Evolutionary conservation across 306 rosid genomes (phyloP).

Genomic region (Ceratonia siliqua): DNA sequence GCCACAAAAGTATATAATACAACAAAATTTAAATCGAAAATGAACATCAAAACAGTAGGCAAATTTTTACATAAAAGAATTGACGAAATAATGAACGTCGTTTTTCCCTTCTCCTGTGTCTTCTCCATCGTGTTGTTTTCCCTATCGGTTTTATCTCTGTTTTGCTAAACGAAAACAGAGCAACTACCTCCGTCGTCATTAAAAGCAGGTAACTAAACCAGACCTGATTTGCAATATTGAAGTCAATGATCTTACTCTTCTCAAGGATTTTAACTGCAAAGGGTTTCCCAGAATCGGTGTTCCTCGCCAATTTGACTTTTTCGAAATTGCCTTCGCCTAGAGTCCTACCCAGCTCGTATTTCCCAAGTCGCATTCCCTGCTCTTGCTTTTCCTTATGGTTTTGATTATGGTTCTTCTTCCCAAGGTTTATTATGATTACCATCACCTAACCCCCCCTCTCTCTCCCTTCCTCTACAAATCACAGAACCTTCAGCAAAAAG

Average conservation of each 20-base stretch:
- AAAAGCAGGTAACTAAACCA: neutral
- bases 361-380: conserved; percentile 61
- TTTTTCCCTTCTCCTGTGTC: too few relatives aligned
- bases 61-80: too few relatives aligned
- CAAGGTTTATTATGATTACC: conserved; percentile 35
- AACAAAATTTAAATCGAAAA: too few relatives aligned
- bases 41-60: too few relatives aligned
- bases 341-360: conserved; percentile 68
- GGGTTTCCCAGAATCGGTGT: conserved; percentile 47
- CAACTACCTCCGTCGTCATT: too few relatives aligned
- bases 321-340: conserved; percentile 85
- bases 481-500: too few relatives aligned
- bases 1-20: too few relatives aligned
- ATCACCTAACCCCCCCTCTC: conserved; percentile 3
- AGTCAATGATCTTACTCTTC: conserved; percentile 57
- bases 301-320: conserved; percentile 66
- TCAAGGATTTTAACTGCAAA: conserved; percentile 78
- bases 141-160: too few relatives aligned
- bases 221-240: conserved; percentile 72
- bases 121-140: too few relatives aligned
- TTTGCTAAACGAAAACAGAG: too few relatives aligned
- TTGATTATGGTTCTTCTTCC: too few relatives aligned
- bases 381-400: neutral
- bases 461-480: neutral
- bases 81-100: too few relatives aligned